These are phyloP conservation scores for Solanum megistacrolobum DNA, from an alignment of 257 asterid genomes.

Conservation along the genomic window DNA sequence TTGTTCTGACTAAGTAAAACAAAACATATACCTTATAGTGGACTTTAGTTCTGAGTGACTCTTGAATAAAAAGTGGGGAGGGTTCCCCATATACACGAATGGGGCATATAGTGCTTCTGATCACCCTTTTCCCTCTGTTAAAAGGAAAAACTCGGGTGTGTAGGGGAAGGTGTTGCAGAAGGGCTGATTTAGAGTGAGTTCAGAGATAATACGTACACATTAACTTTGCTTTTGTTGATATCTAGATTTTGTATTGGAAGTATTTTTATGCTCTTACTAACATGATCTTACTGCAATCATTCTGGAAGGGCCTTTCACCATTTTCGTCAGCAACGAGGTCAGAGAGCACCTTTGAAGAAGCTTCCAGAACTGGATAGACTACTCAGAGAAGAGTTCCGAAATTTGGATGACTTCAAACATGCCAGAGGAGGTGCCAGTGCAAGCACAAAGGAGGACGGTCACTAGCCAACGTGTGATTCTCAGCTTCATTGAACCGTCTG, in stretches of 20 bases:
- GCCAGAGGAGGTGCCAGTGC: constrained; percentile 34
- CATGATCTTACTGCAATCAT: background rate
- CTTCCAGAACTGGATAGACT: constrained; percentile 62
- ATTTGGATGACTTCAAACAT: constrained; percentile 57
- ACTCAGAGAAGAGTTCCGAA: constrained; percentile 52
- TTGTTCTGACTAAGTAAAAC: background rate
- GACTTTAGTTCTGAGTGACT: background rate
- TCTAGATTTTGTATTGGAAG: background rate
- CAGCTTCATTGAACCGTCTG: constrained; percentile 1
- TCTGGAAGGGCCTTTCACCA: constrained; percentile 81
- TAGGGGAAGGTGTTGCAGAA: background rate
- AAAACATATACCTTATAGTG: background rate
- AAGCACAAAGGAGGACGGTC: constrained; percentile 16
- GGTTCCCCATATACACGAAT: background rate
- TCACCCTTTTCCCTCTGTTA: background rate
- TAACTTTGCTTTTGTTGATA: background rate
- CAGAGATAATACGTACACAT: background rate
- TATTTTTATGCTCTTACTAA: background rate
- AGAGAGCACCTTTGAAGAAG: constrained; percentile 35
- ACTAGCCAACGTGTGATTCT: background rate
- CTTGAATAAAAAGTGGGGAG: background rate
- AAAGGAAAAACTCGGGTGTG: background rate
- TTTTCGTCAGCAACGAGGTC: constrained; percentile 34
- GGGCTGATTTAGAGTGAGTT: background rate
- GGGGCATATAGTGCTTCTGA: background rate